These are phyloP conservation scores for Penicillium sp. DNA, from an alignment of 2,329 filamentous ascomycete species.

Conservation along the genomic window DNA sequence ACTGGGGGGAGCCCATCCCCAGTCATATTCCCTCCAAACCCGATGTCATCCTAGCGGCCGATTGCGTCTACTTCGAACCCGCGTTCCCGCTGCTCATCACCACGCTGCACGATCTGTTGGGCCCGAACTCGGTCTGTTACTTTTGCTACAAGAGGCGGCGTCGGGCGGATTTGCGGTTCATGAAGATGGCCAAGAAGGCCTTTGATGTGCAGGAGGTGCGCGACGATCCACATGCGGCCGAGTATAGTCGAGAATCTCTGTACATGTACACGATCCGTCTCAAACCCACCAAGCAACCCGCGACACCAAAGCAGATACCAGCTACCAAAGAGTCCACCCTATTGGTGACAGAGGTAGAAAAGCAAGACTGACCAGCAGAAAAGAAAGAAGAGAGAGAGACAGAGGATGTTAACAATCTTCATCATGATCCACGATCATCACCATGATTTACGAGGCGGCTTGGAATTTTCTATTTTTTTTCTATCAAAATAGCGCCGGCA, in stretches of 20 bases:
- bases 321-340: neutral
- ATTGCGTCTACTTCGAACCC: constrained; percentile 96
- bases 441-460: no score
- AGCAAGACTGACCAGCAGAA: neutral
- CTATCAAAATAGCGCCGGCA: no score
- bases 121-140: constrained; percentile 60
- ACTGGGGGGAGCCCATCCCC: constrained; percentile 59
- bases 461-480: no score
- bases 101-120: constrained; percentile 69
- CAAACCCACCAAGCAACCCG: constrained; percentile 13
- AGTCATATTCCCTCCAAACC: constrained; percentile 48
- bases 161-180: constrained; percentile 69
- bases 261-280: constrained; percentile 34
- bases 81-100: constrained; percentile 81
- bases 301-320: neutral
- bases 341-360: constrained; percentile 1
- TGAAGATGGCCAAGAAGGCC: constrained; percentile 62
- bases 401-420: neutral
- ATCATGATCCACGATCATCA: no score
- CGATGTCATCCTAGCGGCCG: constrained; percentile 82
- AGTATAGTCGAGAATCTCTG: constrained; percentile 35
- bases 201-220: constrained; percentile 59
- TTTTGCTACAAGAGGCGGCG: constrained; percentile 96
- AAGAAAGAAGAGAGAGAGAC: neutral
- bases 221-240: constrained; percentile 45